Evolutionary conservation across 768 basidiomycete species (phyloP).

Genomic region (Boletus rubroflammeus): DNA sequence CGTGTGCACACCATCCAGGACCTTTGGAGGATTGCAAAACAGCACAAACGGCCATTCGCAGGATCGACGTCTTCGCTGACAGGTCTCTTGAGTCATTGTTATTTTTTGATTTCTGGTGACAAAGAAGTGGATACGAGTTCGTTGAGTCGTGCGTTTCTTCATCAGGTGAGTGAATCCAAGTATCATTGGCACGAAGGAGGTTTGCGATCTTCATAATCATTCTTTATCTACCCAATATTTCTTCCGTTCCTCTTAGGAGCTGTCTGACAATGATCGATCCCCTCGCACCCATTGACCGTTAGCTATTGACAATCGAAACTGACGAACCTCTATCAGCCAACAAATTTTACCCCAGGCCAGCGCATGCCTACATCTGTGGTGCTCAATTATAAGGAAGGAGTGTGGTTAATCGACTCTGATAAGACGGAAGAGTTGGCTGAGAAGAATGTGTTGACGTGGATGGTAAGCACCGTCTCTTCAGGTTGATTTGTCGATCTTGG

Average conservation of each 20-base stretch:
- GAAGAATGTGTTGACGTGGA: slow-evolving; percentile 73
- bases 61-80: slow-evolving; percentile 92
- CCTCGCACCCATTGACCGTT: background rate
- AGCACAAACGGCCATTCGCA: slow-evolving; percentile 57
- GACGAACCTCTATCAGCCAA: slow-evolving; percentile 38
- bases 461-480: slow-evolving; percentile 42
- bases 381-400: slow-evolving; percentile 61
- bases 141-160: slow-evolving; percentile 57
- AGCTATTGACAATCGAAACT: background rate
- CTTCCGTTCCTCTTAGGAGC: background rate
- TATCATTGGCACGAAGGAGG: background rate
- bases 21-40: slow-evolving; percentile 55
- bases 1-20: slow-evolving; percentile 42
- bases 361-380: slow-evolving; percentile 70
- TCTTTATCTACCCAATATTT: background rate
- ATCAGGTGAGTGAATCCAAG: slow-evolving; percentile 46
- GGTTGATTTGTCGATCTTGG: background rate
- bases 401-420: slow-evolving; percentile 64
- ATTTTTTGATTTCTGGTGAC: slow-evolving; percentile 77
- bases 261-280: background rate
- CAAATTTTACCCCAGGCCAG: slow-evolving; percentile 72
- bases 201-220: background rate
- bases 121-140: slow-evolving; percentile 58
- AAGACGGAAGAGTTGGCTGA: slow-evolving; percentile 39
- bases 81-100: slow-evolving; percentile 80